Percentiles rank a stretch among this genome's conserved stretches.
Evolutionary conservation across 805 yeast species (phyloP).

Genomic region (Metschnikowia lachancei): DNA sequence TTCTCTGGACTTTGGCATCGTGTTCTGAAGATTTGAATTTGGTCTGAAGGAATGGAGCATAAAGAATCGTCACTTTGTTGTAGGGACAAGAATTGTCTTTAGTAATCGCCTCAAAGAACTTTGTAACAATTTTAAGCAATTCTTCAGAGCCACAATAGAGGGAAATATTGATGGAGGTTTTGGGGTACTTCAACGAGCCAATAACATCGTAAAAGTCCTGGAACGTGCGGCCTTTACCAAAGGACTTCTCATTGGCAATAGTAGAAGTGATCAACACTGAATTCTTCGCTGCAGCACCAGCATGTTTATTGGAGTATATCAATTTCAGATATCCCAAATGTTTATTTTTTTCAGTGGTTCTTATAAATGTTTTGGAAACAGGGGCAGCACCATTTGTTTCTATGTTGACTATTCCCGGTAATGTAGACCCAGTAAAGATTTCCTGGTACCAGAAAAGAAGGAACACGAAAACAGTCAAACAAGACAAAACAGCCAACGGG

Average conservation of each 20-base stretch:
- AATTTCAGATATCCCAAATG: slow-evolving; percentile 5
- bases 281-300: background rate
- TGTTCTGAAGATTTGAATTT: slow-evolving; percentile 14
- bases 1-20: slow-evolving; percentile 26
- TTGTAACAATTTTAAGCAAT: slow-evolving; percentile 25
- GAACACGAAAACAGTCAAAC: background rate
- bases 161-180: slow-evolving; percentile 24
- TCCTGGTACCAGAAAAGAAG: slow-evolving; percentile 5
- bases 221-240: slow-evolving; percentile 35
- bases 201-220: slow-evolving; percentile 33
- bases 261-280: slow-evolving; percentile 23
- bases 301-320: background rate
- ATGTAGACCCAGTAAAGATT: background rate
- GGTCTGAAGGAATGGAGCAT: slow-evolving; percentile 16
- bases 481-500: background rate
- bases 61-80: slow-evolving; percentile 14
- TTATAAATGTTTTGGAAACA: background rate
- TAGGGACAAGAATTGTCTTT: slow-evolving; percentile 3
- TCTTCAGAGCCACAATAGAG: slow-evolving; percentile 30
- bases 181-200: slow-evolving; percentile 25
- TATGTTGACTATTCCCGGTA: background rate
- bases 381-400: background rate
- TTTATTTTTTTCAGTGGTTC: background rate
- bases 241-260: slow-evolving; percentile 31
- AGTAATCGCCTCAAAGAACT: slow-evolving; percentile 17